Conservation (phyloP, 768 basidiomycete species). For the Suillus hirtellus region DNA sequence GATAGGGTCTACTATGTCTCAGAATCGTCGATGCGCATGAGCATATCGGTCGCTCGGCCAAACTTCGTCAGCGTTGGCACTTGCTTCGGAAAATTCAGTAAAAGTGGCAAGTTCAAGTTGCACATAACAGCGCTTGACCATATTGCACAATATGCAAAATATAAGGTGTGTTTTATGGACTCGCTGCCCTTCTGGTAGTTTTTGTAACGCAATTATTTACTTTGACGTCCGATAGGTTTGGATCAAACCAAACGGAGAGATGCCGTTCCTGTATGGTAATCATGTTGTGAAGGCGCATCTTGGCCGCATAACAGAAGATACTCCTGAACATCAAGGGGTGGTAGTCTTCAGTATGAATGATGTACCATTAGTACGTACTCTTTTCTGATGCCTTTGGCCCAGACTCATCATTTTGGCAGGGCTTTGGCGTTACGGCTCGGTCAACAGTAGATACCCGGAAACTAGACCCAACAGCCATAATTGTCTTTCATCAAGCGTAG, state of each 20-base stretch:
- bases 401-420: constrained; percentile 47
- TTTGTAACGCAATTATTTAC: neutral
- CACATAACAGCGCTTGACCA: constrained; percentile 94
- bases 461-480: constrained; percentile 93
- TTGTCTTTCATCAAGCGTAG: constrained; percentile 98
- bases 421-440: constrained; percentile 95
- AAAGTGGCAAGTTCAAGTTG: constrained; percentile 96
- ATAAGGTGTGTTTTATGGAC: constrained; percentile 65
- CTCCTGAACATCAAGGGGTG: constrained; percentile 98
- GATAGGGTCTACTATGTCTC: constrained; percentile 98
- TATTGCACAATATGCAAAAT: constrained; percentile 94
- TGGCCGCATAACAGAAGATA: constrained; percentile 98
- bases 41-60: constrained; percentile 88
- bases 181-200: neutral
- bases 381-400: neutral
- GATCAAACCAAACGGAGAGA: constrained; percentile 99
- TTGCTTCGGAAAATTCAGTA: constrained; percentile 97
- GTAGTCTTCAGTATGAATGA: constrained; percentile 97
- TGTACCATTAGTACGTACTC: constrained; percentile 72
- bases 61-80: constrained; percentile 93
- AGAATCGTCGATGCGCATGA: constrained; percentile 89
- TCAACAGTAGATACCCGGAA: constrained; percentile 96
- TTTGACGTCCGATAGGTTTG: constrained; percentile 63
- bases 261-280: constrained; percentile 99
- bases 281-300: constrained; percentile 98